phyloP scores from a whole-genome alignment of 345 rosid genomes.

The Brassica juncea region DNA sequence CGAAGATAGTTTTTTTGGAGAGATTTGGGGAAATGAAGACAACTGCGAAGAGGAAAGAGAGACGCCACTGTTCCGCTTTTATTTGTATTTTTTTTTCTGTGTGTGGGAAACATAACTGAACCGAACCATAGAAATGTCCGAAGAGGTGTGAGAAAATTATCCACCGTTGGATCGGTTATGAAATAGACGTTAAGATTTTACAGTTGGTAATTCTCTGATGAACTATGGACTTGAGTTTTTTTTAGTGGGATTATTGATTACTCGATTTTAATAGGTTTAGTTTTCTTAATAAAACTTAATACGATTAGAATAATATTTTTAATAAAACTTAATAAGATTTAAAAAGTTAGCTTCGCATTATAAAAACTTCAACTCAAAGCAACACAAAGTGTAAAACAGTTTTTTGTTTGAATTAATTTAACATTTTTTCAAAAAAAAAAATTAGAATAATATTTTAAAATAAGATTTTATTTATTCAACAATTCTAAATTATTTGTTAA shows the following conservation, averaged over 20 bases:
- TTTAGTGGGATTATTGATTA: background rate
- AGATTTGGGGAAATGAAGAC: background rate
- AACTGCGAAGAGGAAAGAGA: background rate
- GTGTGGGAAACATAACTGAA: background rate
- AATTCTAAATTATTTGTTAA: too few species aligned
- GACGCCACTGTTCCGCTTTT: background rate
- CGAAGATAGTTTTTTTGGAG: background rate
- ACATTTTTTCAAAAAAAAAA: too few species aligned
- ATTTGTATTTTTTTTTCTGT: background rate
- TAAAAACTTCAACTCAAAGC: too few species aligned
- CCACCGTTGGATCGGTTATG: background rate
- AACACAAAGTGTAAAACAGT: too few species aligned
- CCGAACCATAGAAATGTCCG: background rate
- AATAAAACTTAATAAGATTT: too few species aligned
- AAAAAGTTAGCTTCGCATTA: too few species aligned
- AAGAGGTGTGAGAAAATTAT: background rate
- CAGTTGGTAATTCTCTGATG: background rate
- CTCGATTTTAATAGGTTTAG: background rate
- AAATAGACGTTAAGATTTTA: background rate
- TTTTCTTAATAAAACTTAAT: background rate
- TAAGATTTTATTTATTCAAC: too few species aligned
- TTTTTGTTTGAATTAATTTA: too few species aligned
- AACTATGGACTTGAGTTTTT: background rate
- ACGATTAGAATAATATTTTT: too few species aligned
- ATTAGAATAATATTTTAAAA: too few species aligned